Evolutionary conservation across 2,329 filamentous ascomycete genomes (phyloP), one percentile per base, ranked within the genome.

Genomic region (Colletotrichum ledebouriae): DNA sequence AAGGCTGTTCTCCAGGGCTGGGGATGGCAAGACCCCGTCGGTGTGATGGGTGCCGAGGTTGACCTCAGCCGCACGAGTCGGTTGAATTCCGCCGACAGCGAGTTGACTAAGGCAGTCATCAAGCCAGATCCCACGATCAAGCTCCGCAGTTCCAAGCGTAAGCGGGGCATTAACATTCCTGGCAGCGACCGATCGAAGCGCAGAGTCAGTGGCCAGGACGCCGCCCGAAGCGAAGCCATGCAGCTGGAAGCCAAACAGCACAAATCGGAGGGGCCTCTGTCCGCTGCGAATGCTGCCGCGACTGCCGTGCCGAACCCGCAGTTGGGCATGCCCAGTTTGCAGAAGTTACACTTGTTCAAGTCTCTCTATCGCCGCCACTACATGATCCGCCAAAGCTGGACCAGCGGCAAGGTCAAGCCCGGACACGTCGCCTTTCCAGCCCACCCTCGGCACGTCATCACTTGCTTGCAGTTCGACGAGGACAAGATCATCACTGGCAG

Each of bases 401-500:
- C 97, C 80, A 92, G 89, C 69, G 92, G 94, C 59, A 89, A 91
- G 69, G 87, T 94, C 37, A 92, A 94, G 78, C 96, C 96, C 33
- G 89, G 92, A 52, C 96, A 99, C 74, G 91, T 99, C 67, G 96
- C 96, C 4, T 98, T 99, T 79, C 90, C 94, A n/a, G 96, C 96
- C 5, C 96, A 99, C 76, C 94, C 96, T 69, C 90, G 94, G 39
- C 95, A 98, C 81, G 96, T 99, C 70, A 97, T 99, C 59, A 99
- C 96, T 15, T 99, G 96, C 77, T 86, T 99, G 61, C 94, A 99
- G 77, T 99, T 99, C 74, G 96, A 99, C 76, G 93, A 94, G 56
- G 94, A 99, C 83, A 98, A 98, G 81, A 98, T 99, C 73, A 87
- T 99, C 73, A 99, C 96, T 1, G 96, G 96, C 29, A 98, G 95